These are phyloP conservation scores for Wickerhamomyces strasburgensis DNA, from an alignment of 805 yeast genomes.

Conservation along the genomic window DNA sequence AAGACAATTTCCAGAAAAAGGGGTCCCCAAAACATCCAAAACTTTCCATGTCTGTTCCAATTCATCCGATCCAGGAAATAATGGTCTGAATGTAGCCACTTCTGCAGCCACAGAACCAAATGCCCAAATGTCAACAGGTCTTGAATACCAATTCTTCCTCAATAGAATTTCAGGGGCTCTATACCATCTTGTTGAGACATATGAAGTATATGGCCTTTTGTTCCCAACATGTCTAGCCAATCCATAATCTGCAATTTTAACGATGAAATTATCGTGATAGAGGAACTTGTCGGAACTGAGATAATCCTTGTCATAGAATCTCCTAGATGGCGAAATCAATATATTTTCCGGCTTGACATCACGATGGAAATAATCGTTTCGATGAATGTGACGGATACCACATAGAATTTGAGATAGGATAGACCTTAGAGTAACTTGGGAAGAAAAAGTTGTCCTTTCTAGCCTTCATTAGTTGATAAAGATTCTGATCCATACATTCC, in stretches of 20 bases:
- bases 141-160: slow-evolving; percentile 56
- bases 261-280: slow-evolving; percentile 42
- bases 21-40: slow-evolving; percentile 68
- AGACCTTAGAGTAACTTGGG: slow-evolving; percentile 55
- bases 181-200: slow-evolving; percentile 84
- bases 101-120: slow-evolving; percentile 78
- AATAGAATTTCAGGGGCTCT: slow-evolving; percentile 76
- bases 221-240: slow-evolving; percentile 58
- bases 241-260: slow-evolving; percentile 79
- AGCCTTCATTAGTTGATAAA: slow-evolving; percentile 69
- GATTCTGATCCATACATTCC: slow-evolving; percentile 83
- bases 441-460: slow-evolving; percentile 50
- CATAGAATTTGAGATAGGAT: slow-evolving; percentile 65
- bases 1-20: slow-evolving; percentile 33
- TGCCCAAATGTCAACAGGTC: slow-evolving; percentile 81
- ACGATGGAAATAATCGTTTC: slow-evolving; percentile 66
- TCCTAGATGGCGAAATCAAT: slow-evolving; percentile 54
- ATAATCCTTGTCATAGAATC: slow-evolving; percentile 42
- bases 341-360: slow-evolving; percentile 95
- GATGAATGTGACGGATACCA: slow-evolving; percentile 81
- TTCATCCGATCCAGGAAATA: slow-evolving; percentile 80
- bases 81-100: slow-evolving; percentile 64
- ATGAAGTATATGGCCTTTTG: slow-evolving; percentile 58
- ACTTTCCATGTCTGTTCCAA: slow-evolving; percentile 73
- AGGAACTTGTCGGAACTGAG: slow-evolving; percentile 17